Evolutionary conservation across 2,329 filamentous ascomycete genomes (phyloP), one percentile per base, ranked within the genome.

Genomic region (Bisporella sp.): DNA sequence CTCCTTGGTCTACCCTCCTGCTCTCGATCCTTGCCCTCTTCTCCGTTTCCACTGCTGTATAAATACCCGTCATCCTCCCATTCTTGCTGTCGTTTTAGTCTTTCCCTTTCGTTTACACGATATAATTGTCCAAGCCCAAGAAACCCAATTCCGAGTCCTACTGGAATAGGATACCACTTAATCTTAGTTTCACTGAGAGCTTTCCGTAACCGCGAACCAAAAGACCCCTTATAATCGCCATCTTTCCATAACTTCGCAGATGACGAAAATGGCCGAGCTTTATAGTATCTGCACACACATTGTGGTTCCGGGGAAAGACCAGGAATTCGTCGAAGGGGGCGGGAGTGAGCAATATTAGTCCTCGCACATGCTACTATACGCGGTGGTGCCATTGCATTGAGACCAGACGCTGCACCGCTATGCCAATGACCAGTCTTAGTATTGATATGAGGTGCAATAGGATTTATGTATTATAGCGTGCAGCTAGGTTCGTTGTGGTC

Each of bases 141-240:
- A 60, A 87, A 84, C 42, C 72, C 81, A 58, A 88, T 79, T 32
- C 85, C 85, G 7, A 88, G 69, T 8, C 77, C 81, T 43, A 87
- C 74, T 11, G 85, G 84, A 54, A 88, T 87, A 6, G 82, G 81
- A 65, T 83, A 81, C 85, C 85, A 89, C 72, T 84, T 77, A 51
- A 85, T 74, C 59, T 79, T 84, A 33, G 84, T 87, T 39, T 77
- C 74, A 39, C 74, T 71, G 58, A 84, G 73, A 37, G 83, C 81
- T 47, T 73, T 73, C 39, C 77, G 71, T 46, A 84, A 67, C 55
- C 80, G 54, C n/a, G 55, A 59, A 6, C 59, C 54, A 54, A 65
- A 66, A 4, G 62, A 59, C 21, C 62, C 63, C 45, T 63, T 59
- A 39, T 62, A 62, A n/a, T 64, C 50, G 12, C 51, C 43, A 31